Evolutionary conservation across 805 yeast species (phyloP).

Genomic region (Candida silvatica): DNA sequence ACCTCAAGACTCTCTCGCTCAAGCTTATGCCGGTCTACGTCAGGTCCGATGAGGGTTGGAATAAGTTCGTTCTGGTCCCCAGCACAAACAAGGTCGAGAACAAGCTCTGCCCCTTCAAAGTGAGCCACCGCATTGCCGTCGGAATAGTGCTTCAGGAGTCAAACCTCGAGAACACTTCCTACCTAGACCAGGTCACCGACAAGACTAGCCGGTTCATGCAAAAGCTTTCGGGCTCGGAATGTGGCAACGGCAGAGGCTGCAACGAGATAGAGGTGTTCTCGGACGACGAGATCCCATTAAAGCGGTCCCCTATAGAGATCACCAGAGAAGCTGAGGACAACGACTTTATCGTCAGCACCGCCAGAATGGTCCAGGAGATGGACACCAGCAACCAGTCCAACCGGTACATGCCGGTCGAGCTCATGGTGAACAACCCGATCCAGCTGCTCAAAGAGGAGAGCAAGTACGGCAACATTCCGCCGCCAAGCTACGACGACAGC

Average conservation of each 20-base stretch:
- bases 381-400: background rate
- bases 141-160: slow-evolving; percentile 6
- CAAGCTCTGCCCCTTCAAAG: slow-evolving; percentile 11
- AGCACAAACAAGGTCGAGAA: slow-evolving; percentile 8
- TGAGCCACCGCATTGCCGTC: slow-evolving; percentile 15
- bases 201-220: too few relatives aligned
- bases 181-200: background rate
- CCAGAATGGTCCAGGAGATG: slow-evolving; percentile 14
- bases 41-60: background rate
- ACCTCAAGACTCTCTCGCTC: slow-evolving; percentile 4
- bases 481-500: too few relatives aligned
- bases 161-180: background rate
- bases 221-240: too few relatives aligned
- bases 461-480: slow-evolving; percentile 14
- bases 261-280: too few relatives aligned
- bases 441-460: slow-evolving; percentile 13
- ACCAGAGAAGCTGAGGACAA: slow-evolving; percentile 10
- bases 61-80: slow-evolving; percentile 12
- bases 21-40: slow-evolving; percentile 6
- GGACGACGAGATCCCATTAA: too few relatives aligned
- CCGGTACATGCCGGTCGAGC: slow-evolving; percentile 13
- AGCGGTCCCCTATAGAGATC: too few relatives aligned
- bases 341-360: slow-evolving; percentile 12
- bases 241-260: slow-evolving; percentile 5
- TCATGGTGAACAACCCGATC: slow-evolving; percentile 14